Percentiles rank a stretch among this genome's conserved stretches.
Evolutionary conservation across 768 basidiomycete genomes (phyloP).

Genomic region (Pulveroboletus sp.): DNA sequence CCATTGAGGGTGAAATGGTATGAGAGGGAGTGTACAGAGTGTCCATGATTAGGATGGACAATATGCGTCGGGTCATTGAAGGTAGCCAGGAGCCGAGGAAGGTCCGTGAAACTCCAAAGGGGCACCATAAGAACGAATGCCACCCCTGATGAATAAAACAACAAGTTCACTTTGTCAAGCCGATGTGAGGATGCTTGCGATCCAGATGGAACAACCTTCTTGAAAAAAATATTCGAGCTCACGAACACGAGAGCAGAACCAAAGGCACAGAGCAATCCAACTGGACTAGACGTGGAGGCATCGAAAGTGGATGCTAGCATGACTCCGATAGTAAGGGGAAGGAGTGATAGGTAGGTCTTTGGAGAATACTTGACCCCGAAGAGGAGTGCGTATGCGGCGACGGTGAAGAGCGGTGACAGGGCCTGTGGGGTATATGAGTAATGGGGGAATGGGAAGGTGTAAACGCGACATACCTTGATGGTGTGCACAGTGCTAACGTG

Average conservation of each 20-base stretch:
- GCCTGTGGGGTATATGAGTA: conserved; percentile 51
- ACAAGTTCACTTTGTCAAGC: conserved; percentile 94
- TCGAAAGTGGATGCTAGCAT: conserved; percentile 98
- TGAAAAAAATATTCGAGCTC: conserved; percentile 98
- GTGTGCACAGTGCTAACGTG: conserved; percentile 98
- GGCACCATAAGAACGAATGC: conserved; percentile 97
- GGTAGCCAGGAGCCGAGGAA: conserved; percentile 57
- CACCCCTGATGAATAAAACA: conserved; percentile 90
- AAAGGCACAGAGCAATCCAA: conserved; percentile 92
- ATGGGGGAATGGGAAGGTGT: background rate
- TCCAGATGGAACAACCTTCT: conserved; percentile 85
- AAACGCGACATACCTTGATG: conserved; percentile 70
- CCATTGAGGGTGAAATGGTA: conserved; percentile 93
- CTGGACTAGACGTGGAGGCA: conserved; percentile 76
- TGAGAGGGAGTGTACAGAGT: conserved; percentile 56
- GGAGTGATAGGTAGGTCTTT: conserved; percentile 85
- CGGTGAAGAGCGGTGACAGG: conserved; percentile 93
- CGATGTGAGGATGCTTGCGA: conserved; percentile 58
- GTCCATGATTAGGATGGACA: conserved; percentile 43
- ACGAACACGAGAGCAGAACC: conserved; percentile 97
- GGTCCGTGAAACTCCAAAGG: conserved; percentile 88
- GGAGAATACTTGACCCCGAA: conserved; percentile 92
- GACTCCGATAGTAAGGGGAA: conserved; percentile 94
- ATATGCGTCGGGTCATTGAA: conserved; percentile 38
- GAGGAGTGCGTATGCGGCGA: conserved; percentile 88